phyloP scores from a whole-genome alignment of 495 filamentous ascomycete genomes.

The Aspergillus sparsus region DNA sequence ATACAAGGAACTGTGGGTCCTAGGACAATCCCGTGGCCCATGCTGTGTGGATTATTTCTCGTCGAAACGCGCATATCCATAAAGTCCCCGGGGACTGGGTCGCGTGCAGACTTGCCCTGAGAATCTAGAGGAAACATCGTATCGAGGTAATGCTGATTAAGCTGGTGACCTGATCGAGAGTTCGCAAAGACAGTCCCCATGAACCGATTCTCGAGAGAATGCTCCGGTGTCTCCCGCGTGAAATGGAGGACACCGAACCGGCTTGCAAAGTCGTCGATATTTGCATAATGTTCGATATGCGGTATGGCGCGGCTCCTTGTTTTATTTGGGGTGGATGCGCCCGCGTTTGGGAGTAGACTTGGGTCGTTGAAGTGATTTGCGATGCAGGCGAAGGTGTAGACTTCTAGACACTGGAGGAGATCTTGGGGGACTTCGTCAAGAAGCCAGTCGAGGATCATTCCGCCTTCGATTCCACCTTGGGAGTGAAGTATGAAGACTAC shows the following conservation, averaged over 20 bases:
- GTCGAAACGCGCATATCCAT: constrained; percentile 31
- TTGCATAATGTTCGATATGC: constrained; percentile 84
- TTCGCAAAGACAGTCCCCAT: constrained; percentile 73
- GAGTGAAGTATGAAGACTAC: constrained; percentile 78
- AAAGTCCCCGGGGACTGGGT: constrained; percentile 30
- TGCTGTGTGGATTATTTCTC: not conserved
- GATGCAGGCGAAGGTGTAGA: constrained; percentile 82
- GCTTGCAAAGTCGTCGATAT: constrained; percentile 72
- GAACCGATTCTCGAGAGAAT: constrained; percentile 53
- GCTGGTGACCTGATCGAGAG: constrained; percentile 65
- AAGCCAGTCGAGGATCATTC: constrained; percentile 75
- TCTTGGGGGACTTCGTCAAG: constrained; percentile 71
- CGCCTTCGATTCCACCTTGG: constrained; percentile 79
- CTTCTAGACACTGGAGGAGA: constrained; percentile 66
- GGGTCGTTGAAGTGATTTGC: constrained; percentile 90
- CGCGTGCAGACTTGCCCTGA: constrained; percentile 19
- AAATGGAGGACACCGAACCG: constrained; percentile 74
- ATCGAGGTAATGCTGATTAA: constrained; percentile 79
- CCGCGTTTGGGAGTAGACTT: constrained; percentile 33
- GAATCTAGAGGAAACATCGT: constrained; percentile 62
- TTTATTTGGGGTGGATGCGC: constrained; percentile 25
- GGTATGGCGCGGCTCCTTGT: not conserved
- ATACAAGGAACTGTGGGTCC: not conserved
- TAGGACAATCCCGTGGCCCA: not conserved
- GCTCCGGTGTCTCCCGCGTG: constrained; percentile 5